Base-by-base conservation (phyloP, 768 basidiomycete genomes). In the Tylopilus sp. region DNA sequence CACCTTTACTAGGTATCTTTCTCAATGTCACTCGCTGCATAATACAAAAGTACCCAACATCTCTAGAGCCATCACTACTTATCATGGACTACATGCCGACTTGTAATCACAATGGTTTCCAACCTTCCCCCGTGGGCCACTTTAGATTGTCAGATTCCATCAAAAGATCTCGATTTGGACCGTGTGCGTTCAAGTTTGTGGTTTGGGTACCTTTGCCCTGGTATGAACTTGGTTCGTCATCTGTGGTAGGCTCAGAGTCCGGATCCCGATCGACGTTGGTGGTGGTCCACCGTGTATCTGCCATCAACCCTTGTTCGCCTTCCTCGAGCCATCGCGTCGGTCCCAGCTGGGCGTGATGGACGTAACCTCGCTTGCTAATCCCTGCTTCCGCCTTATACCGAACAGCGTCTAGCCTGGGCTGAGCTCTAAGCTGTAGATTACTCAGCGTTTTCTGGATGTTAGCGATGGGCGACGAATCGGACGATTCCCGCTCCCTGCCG, bases 321-420 rank as follows among this genome's bases (percentile, higher is more conserved):
- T 72, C 72, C 40, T 72, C 70, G 24, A 63, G 55, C 63, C 67
- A 71, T 29, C 62, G 52, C 19, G 53, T 55, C 25, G 54, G 56
- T 14, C 64, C 60, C 8, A 63, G 45, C 24, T 67, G 68, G 36
- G 66, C 22, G 54, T 72, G 72, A 34, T 69, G 66, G 31, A 86
- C 78, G 57, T 78, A 87, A 36, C 85, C 86, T 5, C 84, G 73
- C 59, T 72, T 72, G 54, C 76, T 82, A 29, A 88, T 59, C 17
- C 85, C 86, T 19, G 85, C 86, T 65, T 87, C 86, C 0, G 85
- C 86, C 67, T 87, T 87, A 67, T 80, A 87, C 54, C 83, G 71
- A 24, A 83, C 85, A 28, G 79, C 78, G 52, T 87, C 85, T 24
- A 86, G 63, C 40, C 71, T 76, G 0, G 84, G 84, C 61, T 81